Evolutionary conservation across 257 asterid species (phyloP), one percentile per base, ranked within the genome.

Genomic region (Ilex asprella): DNA sequence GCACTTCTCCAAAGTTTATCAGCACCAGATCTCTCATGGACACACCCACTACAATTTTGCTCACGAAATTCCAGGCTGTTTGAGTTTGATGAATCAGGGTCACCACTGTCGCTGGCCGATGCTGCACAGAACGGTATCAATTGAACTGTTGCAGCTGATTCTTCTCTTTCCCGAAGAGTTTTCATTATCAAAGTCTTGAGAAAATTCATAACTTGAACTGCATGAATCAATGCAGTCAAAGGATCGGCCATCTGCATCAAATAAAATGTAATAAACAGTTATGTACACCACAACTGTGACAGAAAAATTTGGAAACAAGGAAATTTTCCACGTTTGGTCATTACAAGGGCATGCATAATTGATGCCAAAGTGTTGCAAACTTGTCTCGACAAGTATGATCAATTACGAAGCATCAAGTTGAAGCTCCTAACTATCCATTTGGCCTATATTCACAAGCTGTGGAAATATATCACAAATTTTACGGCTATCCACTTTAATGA

Each of bases 201-300:
- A 39, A 89, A 72, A 76, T 89, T 89, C 91, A 89, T 89, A 51
- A 89, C 95, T 82, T 89, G 97, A 64, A 89, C 97, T 2, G 97
- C 97, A 35, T 89, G 97, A 77, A 89, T 89, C 60, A 89, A 70
- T 67, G 95, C 97, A 14, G 94, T 89, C 65, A 89, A 72, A 13
- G 91, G 95, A 76, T 89, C 95, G 7, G 85, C 92, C 97, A 86
- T 86, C 94, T 88, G 86, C 84, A 79, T 64, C 59, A 63, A 56
- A 77, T 8, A 15, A 56, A 14, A 46, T 21, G n/a, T 10, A 46
- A 14, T 11, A 10, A 46, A 7, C n/a, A 2, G 4, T 46, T 10
- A 11, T 11, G 14, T 14, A 14, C 6, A 11, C n/a, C 15, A 10
- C 10, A 14, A 10, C 13, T 1, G n/a, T 46, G 52, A 5, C 1